These are phyloP conservation scores for Mollisiaceae sp. DNA, from an alignment of 2,329 filamentous ascomycete species.

Conservation along the genomic window DNA sequence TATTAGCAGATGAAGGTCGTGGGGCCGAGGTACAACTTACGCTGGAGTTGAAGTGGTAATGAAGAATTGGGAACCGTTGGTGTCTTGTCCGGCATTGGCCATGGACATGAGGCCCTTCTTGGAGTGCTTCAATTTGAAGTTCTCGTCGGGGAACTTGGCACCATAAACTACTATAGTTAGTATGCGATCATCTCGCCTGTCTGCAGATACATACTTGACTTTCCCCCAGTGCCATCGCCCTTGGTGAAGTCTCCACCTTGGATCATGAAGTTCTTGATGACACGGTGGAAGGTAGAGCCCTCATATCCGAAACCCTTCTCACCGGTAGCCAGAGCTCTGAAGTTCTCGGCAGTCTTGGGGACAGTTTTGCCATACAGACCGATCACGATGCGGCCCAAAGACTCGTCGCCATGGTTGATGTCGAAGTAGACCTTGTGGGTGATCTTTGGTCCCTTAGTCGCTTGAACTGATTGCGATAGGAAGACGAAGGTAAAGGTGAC, in stretches of 20 bases:
- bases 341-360: conserved; percentile 76
- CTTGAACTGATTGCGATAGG: conserved; percentile 75
- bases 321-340: conserved; percentile 80
- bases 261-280: conserved; percentile 92
- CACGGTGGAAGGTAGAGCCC: conserved; percentile 84
- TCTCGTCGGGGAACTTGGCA: conserved; percentile 84
- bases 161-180: conserved; percentile 69
- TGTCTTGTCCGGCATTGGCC: conserved; percentile 85
- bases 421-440: conserved; percentile 95
- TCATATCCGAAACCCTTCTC: conserved; percentile 87
- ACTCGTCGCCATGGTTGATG: conserved; percentile 75
- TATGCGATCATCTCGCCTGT: conserved; percentile 1
- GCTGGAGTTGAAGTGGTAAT: conserved; percentile 82
- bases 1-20: neutral
- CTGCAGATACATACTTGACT: conserved; percentile 67
- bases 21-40: conserved; percentile 50
- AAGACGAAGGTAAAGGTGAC: conserved; percentile 76
- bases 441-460: conserved; percentile 89
- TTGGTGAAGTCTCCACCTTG: conserved; percentile 89
- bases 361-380: conserved; percentile 89
- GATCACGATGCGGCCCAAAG: conserved; percentile 76
- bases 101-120: conserved; percentile 84
- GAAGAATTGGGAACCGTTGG: conserved; percentile 90
- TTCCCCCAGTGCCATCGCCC: conserved; percentile 81
- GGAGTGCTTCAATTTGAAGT: conserved; percentile 94